Base-by-base conservation (phyloP, 2,329 filamentous ascomycete species). In the Cladophialophora yegresii region DNA sequence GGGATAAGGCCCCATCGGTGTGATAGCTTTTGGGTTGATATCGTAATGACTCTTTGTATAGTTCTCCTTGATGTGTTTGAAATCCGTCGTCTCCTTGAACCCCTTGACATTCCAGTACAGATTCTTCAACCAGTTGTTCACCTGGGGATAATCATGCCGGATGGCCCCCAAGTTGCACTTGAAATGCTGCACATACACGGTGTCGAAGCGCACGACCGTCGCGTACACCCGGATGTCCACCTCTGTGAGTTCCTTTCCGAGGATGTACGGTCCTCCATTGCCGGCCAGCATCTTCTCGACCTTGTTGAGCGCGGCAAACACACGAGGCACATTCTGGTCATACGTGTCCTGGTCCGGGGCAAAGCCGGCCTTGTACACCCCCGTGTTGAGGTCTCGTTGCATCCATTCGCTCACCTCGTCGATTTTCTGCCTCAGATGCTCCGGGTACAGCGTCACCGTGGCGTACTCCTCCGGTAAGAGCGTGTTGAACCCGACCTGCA, bases 11-110 rank as follows among this genome's bases (percentile, higher is more conserved):
- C 86, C 86, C 67, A 86, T 71, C 0, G 86, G 85, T n/a, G 85
- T 87, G 67, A 89, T 88, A 1, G 80, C 82, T 49, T 80, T 79
- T 0, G 85, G 86, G 68, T 88, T 88, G 64, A 88, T 83, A 65
- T 83, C 82, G 3, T 69, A 70, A 70, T 88, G 85, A 62, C 81
- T 84, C 75, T 88, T 88, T 12, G 85, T 84, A 66, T 85, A 84
- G 76, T 87, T 88, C 73, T 89, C 87, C 75, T 89, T 89, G 72
- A 89, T 89, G 70, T 89, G 87, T 66, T 76, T 82, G 68, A 89
- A 89, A 66, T 89, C 78, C 0, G 87, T 89, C 16, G 83, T 86
- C 69, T 85, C 83, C 63, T 73, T 80, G 66, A 85, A 86, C 0
- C 81, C 84, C 36, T 60, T 56, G 1, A 83, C 78, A 63, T 83